A percentile compares a stretch with the other conserved stretches of the same genome.
phyloP scores from a whole-genome alignment of 169 alveolate species.

The Cryptosporidium sp. region DNA sequence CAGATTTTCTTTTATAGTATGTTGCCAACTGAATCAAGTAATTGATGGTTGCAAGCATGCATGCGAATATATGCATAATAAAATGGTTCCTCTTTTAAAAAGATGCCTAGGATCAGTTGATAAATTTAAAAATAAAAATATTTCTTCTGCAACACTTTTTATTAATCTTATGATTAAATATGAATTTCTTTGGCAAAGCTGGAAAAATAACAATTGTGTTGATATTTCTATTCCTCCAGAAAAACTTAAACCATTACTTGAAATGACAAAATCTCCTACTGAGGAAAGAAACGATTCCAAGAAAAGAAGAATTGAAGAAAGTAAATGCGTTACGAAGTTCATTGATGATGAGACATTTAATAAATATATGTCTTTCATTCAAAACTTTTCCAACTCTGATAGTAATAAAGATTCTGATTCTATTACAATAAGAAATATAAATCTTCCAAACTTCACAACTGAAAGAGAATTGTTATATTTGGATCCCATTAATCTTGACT shows the following conservation, averaged over 20 bases:
- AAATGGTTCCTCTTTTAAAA: conserved; percentile 33
- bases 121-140: not conserved
- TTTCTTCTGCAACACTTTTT: not conserved
- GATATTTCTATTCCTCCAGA: conserved; percentile 26
- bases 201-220: conserved; percentile 55
- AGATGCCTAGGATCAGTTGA: conserved; percentile 35
- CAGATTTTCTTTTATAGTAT: conserved; percentile 30
- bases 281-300: conserved; percentile 1
- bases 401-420: not conserved
- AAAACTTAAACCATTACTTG: not conserved
- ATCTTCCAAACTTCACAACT: conserved; percentile 49
- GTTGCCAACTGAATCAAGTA: conserved; percentile 25
- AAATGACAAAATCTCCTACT: not conserved
- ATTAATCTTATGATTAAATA: conserved; percentile 38
- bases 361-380: conserved; percentile 40
- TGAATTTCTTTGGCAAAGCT: conserved; percentile 52
- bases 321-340: conserved; percentile 19
- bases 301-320: conserved; percentile 54
- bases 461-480: conserved; percentile 44
- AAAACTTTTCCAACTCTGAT: not conserved
- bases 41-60: conserved; percentile 10
- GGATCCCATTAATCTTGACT: not conserved
- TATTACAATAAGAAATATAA: not conserved
- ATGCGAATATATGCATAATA: conserved; percentile 19
- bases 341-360: conserved; percentile 29